Base-by-base conservation (phyloP, 441 rosid species). In the Jatropha podagrica region DNA sequence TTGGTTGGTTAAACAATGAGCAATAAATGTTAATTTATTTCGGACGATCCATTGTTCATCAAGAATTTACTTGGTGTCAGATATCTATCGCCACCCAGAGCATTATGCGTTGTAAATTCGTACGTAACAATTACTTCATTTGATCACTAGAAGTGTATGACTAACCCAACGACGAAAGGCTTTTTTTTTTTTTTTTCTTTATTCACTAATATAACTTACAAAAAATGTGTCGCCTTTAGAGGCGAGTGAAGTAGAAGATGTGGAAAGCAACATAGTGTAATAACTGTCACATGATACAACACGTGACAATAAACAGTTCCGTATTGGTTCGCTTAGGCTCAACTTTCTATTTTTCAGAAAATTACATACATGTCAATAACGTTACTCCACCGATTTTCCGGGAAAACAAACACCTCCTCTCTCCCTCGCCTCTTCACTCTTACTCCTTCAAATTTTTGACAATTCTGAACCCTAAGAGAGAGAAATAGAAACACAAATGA, bases 251-350 rank as follows among this genome's bases (percentile, higher is more conserved):
- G 5, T 3, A 9, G 0, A n/a, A 12, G 42, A 27, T 1, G 10
- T n/a, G 51, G 27, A 42, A 65, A 12, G 52, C 32, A 41, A n/a
- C 4, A n/a, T 4, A 42, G n/a, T 8, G 0, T 61, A 20, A 42
- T 44, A 20, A 26, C 7, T 40, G 69, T 42, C 69, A 66, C 69
- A 48, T 66, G 69, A 66, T n/a, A 8, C 15, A 65, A 65, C 69
- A 65, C 68, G 69, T 46, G 69, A 44, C 54, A 13, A 6, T 32
- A 8, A 14, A 37, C 17, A 14, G 18, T 32, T 58, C 13, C 62
- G 23, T 58, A 58, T 8, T 56, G 5, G 55, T 12, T 54, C 61
- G 7, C 61, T 42, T 3, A 5, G 6, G 9, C 1, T 23, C 32
- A 3, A 65, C 69, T 65, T 65, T 27, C 73, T 14, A 14, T 11